phyloP scores from a whole-genome alignment of 345 rosid species.

The Cardamine occulta region DNA sequence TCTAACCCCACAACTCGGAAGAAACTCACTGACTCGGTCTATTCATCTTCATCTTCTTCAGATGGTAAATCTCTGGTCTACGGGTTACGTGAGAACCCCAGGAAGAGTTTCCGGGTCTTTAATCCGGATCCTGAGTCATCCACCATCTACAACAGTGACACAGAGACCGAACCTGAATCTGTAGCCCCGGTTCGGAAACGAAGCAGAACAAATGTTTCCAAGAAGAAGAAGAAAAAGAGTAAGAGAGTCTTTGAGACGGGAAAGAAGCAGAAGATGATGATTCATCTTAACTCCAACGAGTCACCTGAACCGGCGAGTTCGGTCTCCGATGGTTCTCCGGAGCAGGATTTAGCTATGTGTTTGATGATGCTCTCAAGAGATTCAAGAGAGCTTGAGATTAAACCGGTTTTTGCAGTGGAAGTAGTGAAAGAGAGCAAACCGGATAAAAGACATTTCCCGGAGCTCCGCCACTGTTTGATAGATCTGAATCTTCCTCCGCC shows the following conservation, averaged over 20 bases:
- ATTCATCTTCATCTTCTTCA: slow-evolving; percentile 61
- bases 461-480: slow-evolving; percentile 51
- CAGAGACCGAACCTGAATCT: slow-evolving; percentile 74
- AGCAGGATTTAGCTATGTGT: slow-evolving; percentile 85
- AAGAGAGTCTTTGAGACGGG: slow-evolving; percentile 11
- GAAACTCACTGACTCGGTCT: slow-evolving; percentile 40
- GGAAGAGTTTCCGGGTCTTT: slow-evolving; percentile 61
- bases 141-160: slow-evolving; percentile 63
- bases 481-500: slow-evolving; percentile 99
- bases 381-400: slow-evolving; percentile 50
- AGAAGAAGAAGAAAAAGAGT: slow-evolving; percentile 33
- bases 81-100: slow-evolving; percentile 77
- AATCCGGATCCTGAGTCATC: slow-evolving; percentile 65
- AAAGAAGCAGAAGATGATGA: slow-evolving; percentile 36
- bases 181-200: slow-evolving; percentile 64
- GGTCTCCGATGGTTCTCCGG: slow-evolving; percentile 69
- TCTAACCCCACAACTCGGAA: slow-evolving; percentile 43
- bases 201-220: slow-evolving; percentile 34
- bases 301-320: slow-evolving; percentile 89
- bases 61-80: slow-evolving; percentile 53
- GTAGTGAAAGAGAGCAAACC: slow-evolving; percentile 48
- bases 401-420: slow-evolving; percentile 37
- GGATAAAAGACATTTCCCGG: slow-evolving; percentile 30
- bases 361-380: slow-evolving; percentile 96
- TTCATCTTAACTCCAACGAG: slow-evolving; percentile 35